Evolutionary conservation across 2,329 filamentous ascomycete species (phyloP), one percentile per base, ranked within the genome.

Genomic region (Cytospora schulzeri): DNA sequence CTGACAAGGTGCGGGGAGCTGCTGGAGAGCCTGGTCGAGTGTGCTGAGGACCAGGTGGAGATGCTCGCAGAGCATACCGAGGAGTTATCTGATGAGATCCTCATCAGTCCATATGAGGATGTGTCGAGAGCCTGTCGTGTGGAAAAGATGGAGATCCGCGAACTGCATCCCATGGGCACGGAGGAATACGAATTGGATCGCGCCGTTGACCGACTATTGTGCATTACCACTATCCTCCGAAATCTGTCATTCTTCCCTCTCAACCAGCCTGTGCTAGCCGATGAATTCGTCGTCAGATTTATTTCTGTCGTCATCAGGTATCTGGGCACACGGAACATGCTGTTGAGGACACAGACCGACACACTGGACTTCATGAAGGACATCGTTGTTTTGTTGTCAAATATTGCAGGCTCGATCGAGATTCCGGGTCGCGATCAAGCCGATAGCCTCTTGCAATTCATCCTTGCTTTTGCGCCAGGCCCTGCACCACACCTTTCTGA

Each of bases 331-430:
- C 89, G 93, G 17, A 92, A 92, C 70, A 91, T 94, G 83, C 84
- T 98, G 33, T 79, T 98, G 51, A 88, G 92, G 48, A 92, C 88
- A 4, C 85, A 95, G 69, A 83, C 85, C 72, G 97, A 97, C 76
- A 95, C 91, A 0, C 81, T 97, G 69, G 95, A 99, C 76, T 94
- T 98, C 71, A 96, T 97, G 91, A 99, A 99, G 78, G 95, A 99
- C 75, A 82, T 93, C 33, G 87, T 98, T 64, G 89, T 92, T 19
- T 88, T 96, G 69, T 81, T 99, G 62, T 97, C 94, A 63, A 98
- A 99, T 75, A 87, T 96, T 56, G 88, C 93, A 9, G 87, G 91
- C 55, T 85, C 87, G 12, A 85, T 98, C 60, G 90, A 94, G 72
- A 81, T 99, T 48, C 90, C 93, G 1, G 90, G 90, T 24, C 89